Percentiles rank a stretch among this genome's conserved stretches.
phyloP scores from a whole-genome alignment of 2,329 filamentous ascomycete species.

The Dactylonectria estremocensis region DNA sequence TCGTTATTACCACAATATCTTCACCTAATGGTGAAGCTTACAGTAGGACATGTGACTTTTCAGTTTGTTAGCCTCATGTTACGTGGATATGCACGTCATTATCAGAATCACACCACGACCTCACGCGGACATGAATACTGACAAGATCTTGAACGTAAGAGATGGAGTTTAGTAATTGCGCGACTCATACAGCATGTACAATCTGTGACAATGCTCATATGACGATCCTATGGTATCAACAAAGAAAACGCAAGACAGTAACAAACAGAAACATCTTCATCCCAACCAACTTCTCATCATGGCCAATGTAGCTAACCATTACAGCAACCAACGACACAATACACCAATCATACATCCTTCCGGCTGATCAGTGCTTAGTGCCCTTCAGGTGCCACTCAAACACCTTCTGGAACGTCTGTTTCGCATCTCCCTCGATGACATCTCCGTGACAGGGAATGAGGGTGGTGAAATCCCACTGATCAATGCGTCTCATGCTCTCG shows the following conservation, averaged over 20 bases:
- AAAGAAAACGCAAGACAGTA: constrained; percentile 12
- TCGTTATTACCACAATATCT: no score
- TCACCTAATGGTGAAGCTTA: no score
- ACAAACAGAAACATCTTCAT: not conserved
- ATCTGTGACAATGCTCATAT: not conserved
- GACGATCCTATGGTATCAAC: constrained; percentile 32
- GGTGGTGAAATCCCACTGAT: constrained; percentile 86
- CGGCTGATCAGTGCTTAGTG: constrained; percentile 36
- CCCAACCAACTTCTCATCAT: constrained; percentile 20
- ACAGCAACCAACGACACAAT: constrained; percentile 7
- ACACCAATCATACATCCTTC: constrained; percentile 7
- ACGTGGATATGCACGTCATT: no score
- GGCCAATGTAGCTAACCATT: constrained; percentile 3
- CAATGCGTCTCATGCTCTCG: constrained; percentile 77
- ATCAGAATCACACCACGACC: not conserved
- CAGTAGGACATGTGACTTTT: no score
- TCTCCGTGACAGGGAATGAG: constrained; percentile 96
- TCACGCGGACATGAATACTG: not conserved
- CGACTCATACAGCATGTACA: not conserved
- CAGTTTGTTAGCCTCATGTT: no score
- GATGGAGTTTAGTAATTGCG: not conserved
- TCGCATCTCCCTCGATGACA: constrained; percentile 81
- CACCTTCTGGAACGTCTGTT: constrained; percentile 82
- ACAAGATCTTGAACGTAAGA: not conserved
- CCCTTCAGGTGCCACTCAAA: constrained; percentile 85